Evolutionary conservation across 306 rosid genomes (phyloP).

Genomic region (Gillenia trifoliata): DNA sequence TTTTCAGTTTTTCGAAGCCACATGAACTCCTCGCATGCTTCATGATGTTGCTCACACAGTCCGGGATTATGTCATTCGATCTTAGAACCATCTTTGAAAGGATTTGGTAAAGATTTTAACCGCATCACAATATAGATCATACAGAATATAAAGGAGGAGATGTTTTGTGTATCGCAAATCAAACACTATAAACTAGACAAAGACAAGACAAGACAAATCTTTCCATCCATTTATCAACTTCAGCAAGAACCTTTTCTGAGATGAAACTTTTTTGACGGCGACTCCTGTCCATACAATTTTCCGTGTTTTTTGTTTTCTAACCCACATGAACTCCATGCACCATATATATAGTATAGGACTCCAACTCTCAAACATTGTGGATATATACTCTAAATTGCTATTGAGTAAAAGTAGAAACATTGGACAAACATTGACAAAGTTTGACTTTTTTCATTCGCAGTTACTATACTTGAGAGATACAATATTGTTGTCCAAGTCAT

Average conservation of each 20-base stretch:
- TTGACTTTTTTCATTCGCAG: background rate
- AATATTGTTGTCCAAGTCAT: too few relatives aligned
- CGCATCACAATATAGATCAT: background rate
- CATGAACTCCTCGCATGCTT: slow-evolving; percentile 61
- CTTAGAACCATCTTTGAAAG: slow-evolving; percentile 16
- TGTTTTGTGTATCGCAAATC: background rate
- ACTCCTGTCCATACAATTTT: too few relatives aligned
- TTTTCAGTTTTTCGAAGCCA: too few relatives aligned
- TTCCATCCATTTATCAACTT: slow-evolving; percentile 81
- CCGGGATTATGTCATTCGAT: slow-evolving; percentile 43
- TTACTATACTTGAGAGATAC: too few relatives aligned
- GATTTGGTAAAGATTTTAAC: slow-evolving; percentile 6
- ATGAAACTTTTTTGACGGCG: too few relatives aligned
- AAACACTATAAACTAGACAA: slow-evolving; percentile 32
- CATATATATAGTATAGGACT: too few relatives aligned
- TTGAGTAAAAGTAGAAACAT: too few relatives aligned
- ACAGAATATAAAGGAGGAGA: background rate
- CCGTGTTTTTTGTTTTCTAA: too few relatives aligned
- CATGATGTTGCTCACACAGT: slow-evolving; percentile 69
- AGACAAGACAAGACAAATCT: slow-evolving; percentile 84
- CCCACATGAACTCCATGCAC: too few relatives aligned
- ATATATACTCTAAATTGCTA: too few relatives aligned
- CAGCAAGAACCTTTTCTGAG: slow-evolving; percentile 57
- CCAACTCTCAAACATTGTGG: too few relatives aligned
- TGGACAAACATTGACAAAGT: too few relatives aligned